Percentiles rank a stretch among this genome's conserved stretches.
Evolutionary conservation across 371 early-diverging fungal genomes (phyloP).

Genomic region (Mucor plumbeus): DNA sequence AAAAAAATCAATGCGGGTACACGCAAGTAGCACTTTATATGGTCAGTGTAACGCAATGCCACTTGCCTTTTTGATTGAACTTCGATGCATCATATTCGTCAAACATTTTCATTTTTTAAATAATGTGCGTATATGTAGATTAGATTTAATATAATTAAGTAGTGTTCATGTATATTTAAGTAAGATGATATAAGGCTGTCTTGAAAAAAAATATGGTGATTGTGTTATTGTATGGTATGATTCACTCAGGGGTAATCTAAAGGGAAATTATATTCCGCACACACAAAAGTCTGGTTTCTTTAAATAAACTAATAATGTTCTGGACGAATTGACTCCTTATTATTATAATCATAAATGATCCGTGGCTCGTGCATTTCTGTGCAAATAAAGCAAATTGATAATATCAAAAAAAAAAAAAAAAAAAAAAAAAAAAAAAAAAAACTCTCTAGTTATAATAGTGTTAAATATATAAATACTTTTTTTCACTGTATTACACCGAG

Average conservation of each 20-base stretch:
- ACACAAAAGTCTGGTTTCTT: background rate
- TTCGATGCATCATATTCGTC: conserved; percentile 1
- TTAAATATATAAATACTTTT: background rate
- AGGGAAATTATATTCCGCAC: background rate
- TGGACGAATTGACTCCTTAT: background rate
- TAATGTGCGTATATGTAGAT: background rate
- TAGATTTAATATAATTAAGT: background rate
- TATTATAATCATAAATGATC: background rate
- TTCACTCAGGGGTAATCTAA: background rate
- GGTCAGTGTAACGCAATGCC: conserved; percentile 2
- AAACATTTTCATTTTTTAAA: background rate
- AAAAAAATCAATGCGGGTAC: background rate
- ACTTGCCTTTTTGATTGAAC: background rate
- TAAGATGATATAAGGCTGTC: background rate
- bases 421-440: too few species aligned
- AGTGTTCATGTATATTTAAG: background rate
- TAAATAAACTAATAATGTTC: background rate
- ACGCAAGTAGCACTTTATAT: conserved; percentile 5
- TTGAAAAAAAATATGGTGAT: background rate
- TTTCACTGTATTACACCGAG: background rate
- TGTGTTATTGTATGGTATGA: background rate
- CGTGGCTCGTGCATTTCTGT: background rate
- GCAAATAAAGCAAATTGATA: background rate
- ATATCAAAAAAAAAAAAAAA: too few species aligned
- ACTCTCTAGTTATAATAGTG: background rate